Base-by-base conservation (phyloP, 371 early-diverging fungal genomes). In the Gilbertella persicaria region DNA sequence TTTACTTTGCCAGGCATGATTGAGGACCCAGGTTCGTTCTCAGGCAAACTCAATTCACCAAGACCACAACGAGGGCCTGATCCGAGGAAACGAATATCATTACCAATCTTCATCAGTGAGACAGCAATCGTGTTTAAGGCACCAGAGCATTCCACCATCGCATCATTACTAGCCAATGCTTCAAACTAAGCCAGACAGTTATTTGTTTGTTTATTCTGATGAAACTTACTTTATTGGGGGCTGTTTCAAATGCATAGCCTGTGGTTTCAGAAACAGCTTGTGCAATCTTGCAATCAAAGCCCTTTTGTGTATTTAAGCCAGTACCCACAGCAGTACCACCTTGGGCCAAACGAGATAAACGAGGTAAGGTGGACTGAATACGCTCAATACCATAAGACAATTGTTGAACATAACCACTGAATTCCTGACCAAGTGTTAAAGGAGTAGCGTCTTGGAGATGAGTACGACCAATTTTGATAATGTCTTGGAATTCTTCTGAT, bases 1-100 rank as follows among this genome's bases (percentile, higher is more conserved):
- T 97, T 97, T 41, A 75, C 75, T 82, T 97, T 97, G 48, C 98
- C 98, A 37, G 97, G 97, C 97, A 97, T 97, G 70, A 97, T 97
- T 29, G 96, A 95, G 30, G 94, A 94, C 45, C 98, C 98, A 37
- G 98, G 98, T 70, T 97, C 98, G 71, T 97, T 97, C 73, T 95
- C 97, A 40, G 97, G 97, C 56, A 97, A 80, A 55, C 69, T 71
- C 45, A 97, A 78, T 75, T 97, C 98, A 43, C 96, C 97, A 9
- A 97, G 79, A 47, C 98, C 98, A 75, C 96, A 97, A 39, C 98
- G 90, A 38, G 98, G 98, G 2, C 98, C 98, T 16, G 95, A 95
- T 16, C 94, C 96, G 13, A 95, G 84, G 51, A 92, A 81, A 17
- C 98, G 88, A 56, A 97, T 95, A 66, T 97, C 98, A 76, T 93